Percentiles rank a stretch among this genome's conserved stretches.
phyloP scores from a whole-genome alignment of 768 basidiomycete species.

The Cystofilobasidium capitatum region DNA sequence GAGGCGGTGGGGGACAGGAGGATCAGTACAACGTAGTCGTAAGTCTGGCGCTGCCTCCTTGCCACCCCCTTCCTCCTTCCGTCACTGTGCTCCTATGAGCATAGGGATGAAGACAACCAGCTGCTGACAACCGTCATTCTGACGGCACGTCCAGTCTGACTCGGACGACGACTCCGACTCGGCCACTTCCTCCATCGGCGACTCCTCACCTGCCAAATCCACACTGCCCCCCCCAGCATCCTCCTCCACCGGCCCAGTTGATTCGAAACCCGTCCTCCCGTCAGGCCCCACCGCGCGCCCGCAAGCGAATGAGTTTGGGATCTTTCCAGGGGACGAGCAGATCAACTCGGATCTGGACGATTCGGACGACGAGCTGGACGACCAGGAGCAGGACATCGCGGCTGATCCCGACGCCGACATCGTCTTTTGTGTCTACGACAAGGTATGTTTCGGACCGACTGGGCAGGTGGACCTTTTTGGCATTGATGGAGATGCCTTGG shows the following conservation, averaged over 20 bases:
- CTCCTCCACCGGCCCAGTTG: slow-evolving; percentile 3
- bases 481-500: neutral
- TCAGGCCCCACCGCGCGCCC: no score
- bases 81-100: no score
- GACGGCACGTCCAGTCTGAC: neutral
- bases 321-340: slow-evolving; percentile 51
- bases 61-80: neutral
- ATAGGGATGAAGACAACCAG: no score
- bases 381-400: slow-evolving; percentile 53
- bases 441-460: slow-evolving; percentile 56
- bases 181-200: neutral
- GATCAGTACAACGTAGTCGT: slow-evolving; percentile 17
- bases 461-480: neutral
- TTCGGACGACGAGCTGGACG: slow-evolving; percentile 61
- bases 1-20: slow-evolving; percentile 19
- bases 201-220: slow-evolving; percentile 7
- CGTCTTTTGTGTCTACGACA: slow-evolving; percentile 97
- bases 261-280: no score
- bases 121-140: no score
- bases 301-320: slow-evolving; percentile 39
- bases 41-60: neutral
- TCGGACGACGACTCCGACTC: slow-evolving; percentile 4
- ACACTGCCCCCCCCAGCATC: slow-evolving; percentile 21
- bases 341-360: slow-evolving; percentile 97
- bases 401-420: slow-evolving; percentile 72